Evolutionary conservation across 257 asterid genomes (phyloP).

Genomic region (Capsicum pubescens): DNA sequence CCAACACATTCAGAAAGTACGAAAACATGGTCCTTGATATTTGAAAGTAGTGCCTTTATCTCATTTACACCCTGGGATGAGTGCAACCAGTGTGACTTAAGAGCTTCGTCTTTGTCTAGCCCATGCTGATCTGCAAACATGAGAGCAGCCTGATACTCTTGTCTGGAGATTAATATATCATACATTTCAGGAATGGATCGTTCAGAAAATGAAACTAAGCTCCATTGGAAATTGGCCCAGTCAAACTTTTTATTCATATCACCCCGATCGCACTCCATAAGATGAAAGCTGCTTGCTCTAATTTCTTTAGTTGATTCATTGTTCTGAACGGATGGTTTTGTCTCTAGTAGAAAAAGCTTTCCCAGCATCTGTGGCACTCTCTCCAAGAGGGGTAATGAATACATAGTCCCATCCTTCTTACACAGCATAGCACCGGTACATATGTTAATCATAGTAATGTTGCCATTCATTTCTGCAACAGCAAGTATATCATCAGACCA

Average conservation of each 20-base stretch:
- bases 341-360: constrained; percentile 72
- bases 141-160: constrained; percentile 77
- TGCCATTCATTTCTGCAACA: constrained; percentile 66
- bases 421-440: constrained; percentile 48
- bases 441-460: constrained; percentile 64
- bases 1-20: constrained; percentile 76
- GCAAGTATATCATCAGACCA: constrained; percentile 81
- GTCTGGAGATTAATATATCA: constrained; percentile 63
- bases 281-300: constrained; percentile 37
- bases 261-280: constrained; percentile 44
- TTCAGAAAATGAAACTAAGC: constrained; percentile 66
- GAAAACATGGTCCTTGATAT: constrained; percentile 72
- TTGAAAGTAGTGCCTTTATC: constrained; percentile 62
- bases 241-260: constrained; percentile 48
- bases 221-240: constrained; percentile 66
- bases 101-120: constrained; percentile 84
- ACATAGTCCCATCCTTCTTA: constrained; percentile 54
- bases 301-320: constrained; percentile 47
- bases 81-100: constrained; percentile 87
- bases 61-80: constrained; percentile 80
- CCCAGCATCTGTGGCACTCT: constrained; percentile 70
- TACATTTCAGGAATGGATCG: constrained; percentile 77
- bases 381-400: constrained; percentile 74
- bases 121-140: constrained; percentile 79
- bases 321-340: constrained; percentile 47